Evolutionary conservation across 345 rosid species (phyloP).

Genomic region (Populus alba): DNA sequence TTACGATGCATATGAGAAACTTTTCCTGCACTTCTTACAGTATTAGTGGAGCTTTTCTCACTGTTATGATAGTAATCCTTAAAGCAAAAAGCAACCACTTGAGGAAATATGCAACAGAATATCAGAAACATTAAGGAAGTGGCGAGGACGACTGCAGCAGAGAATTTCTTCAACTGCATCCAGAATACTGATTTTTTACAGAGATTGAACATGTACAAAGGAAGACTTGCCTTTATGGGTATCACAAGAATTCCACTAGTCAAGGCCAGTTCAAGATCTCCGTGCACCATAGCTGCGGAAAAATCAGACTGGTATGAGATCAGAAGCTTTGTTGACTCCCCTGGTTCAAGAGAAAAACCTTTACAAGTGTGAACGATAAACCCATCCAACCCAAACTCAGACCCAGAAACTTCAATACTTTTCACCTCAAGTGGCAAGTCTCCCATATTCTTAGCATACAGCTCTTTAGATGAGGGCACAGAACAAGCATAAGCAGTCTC

Average conservation of each 20-base stretch:
- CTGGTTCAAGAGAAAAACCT: conserved; percentile 56
- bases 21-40: conserved; percentile 36
- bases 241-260: conserved; percentile 55
- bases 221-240: conserved; percentile 69
- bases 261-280: conserved; percentile 58
- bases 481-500: conserved; percentile 44
- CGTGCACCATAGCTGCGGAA: conserved; percentile 42
- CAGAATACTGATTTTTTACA: conserved; percentile 63
- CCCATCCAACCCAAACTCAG: conserved; percentile 48
- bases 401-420: conserved; percentile 56
- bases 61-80: conserved; percentile 32
- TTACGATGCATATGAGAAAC: conserved; percentile 30
- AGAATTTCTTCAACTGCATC: conserved; percentile 56
- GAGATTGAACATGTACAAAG: conserved; percentile 47
- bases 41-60: conserved; percentile 29
- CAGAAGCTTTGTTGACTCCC: conserved; percentile 56
- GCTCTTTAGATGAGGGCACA: conserved; percentile 51
- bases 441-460: conserved; percentile 56
- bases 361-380: conserved; percentile 55
- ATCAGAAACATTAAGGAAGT: conserved; percentile 45
- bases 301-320: conserved; percentile 55
- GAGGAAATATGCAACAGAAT: conserved; percentile 42
- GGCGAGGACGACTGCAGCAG: conserved; percentile 37
- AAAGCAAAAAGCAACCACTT: conserved; percentile 28
- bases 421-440: conserved; percentile 62